Evolutionary conservation across 2,329 filamentous ascomycete species (phyloP).

Genomic region (Lachnellula hyalina): DNA sequence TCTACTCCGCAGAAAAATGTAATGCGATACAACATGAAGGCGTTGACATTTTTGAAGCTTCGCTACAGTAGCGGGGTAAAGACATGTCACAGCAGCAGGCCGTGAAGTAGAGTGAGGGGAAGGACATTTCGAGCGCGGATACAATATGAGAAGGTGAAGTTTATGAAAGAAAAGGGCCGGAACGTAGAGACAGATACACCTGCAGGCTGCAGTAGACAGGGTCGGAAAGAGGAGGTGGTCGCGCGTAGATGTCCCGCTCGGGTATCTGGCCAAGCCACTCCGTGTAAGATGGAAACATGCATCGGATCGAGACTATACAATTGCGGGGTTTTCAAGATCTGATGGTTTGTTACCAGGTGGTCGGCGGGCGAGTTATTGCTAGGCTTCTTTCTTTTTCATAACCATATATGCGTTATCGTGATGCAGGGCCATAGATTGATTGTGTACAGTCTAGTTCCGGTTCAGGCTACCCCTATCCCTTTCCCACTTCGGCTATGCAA

Average conservation of each 20-base stretch:
- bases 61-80: too few species aligned
- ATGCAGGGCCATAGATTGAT: background rate
- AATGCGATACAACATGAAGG: background rate
- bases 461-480: background rate
- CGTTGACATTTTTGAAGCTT: background rate
- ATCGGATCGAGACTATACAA: background rate
- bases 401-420: background rate
- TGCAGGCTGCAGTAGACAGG: background rate
- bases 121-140: background rate
- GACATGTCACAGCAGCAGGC: too few species aligned
- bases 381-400: background rate
- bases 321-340: conserved; percentile 3
- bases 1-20: background rate
- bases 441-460: background rate
- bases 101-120: too few species aligned
- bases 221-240: background rate
- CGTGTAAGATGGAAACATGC: background rate
- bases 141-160: background rate
- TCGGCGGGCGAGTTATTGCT: background rate
- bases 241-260: background rate
- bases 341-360: background rate
- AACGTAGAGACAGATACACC: background rate
- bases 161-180: background rate
- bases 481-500: background rate
- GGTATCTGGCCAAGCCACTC: background rate